Conservation (phyloP, 1,284 basidiomycete genomes). For the Neonothopanus nambi region DNA sequence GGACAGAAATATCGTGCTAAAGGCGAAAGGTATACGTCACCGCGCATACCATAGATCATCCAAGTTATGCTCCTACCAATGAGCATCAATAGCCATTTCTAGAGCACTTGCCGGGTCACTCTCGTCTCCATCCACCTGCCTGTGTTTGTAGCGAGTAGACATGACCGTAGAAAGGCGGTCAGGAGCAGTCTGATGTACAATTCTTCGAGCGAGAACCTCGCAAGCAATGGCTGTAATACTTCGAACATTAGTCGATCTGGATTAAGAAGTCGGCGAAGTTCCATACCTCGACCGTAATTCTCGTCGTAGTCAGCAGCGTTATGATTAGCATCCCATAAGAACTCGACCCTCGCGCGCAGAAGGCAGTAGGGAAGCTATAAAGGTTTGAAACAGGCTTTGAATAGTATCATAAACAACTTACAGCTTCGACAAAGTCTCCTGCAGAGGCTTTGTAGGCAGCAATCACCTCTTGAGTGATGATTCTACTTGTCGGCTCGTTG, state of each 20-base stretch:
- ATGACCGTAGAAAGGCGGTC: constrained; percentile 72
- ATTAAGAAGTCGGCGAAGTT: constrained; percentile 5
- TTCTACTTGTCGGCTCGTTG: constrained; percentile 64
- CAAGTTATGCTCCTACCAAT: constrained; percentile 51
- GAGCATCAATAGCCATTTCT: constrained; percentile 83
- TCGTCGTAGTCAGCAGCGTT: constrained; percentile 86
- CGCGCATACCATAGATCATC: background rate
- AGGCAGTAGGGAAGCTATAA: constrained; percentile 75
- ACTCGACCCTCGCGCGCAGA: constrained; percentile 77
- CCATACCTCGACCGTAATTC: constrained; percentile 73
- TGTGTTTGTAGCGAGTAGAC: constrained; percentile 75
- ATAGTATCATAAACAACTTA: constrained; percentile 37
- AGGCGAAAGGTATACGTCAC: constrained; percentile 4
- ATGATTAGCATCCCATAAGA: constrained; percentile 72
- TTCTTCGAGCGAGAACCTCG: constrained; percentile 83
- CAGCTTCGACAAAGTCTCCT: constrained; percentile 79
- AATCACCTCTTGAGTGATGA: constrained; percentile 73
- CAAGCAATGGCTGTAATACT: constrained; percentile 76
- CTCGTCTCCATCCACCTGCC: constrained; percentile 74
- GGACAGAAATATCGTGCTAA: constrained; percentile 80
- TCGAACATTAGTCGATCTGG: background rate
- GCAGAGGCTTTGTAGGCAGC: constrained; percentile 64
- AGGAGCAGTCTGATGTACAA: constrained; percentile 67
- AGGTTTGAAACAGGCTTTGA: background rate
- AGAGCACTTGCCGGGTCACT: constrained; percentile 77